phyloP scores from a whole-genome alignment of 1,139 yeast genomes.

The Meyerozyma carpophila region DNA sequence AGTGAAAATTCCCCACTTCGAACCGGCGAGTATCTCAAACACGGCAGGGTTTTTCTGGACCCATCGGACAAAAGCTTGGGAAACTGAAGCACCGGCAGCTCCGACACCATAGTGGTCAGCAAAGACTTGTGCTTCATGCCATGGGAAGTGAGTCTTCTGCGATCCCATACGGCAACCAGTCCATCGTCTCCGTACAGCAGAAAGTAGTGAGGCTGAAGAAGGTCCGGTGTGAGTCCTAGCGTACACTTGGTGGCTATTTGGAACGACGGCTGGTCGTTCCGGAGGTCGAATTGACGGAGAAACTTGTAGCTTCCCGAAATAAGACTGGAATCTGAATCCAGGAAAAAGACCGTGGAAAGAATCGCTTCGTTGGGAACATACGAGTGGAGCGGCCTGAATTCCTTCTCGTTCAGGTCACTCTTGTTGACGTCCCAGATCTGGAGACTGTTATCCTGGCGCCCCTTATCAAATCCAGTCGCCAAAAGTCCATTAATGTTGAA shows the following conservation, averaged over 20 bases:
- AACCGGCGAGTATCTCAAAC: slow-evolving; percentile 66
- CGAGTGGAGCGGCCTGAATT: slow-evolving; percentile 52
- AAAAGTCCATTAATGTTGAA: slow-evolving; percentile 61
- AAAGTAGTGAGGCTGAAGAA: slow-evolving; percentile 56
- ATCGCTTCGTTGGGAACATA: slow-evolving; percentile 74
- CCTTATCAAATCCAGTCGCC: slow-evolving; percentile 79
- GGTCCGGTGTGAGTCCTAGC: slow-evolving; percentile 64
- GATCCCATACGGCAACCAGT: slow-evolving; percentile 80
- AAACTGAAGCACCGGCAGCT: slow-evolving; percentile 62
- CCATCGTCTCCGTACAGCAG: slow-evolving; percentile 82
- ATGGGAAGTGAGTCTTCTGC: slow-evolving; percentile 50
- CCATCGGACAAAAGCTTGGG: slow-evolving; percentile 63
- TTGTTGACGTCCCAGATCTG: slow-evolving; percentile 72
- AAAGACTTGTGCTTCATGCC: slow-evolving; percentile 5
- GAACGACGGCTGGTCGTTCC: slow-evolving; percentile 63
- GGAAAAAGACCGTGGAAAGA: slow-evolving; percentile 61
- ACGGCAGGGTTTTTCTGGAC: slow-evolving; percentile 54
- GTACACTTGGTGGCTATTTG: slow-evolving; percentile 77
- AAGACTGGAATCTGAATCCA: slow-evolving; percentile 51
- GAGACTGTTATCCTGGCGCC: slow-evolving; percentile 71
- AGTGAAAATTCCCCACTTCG: slow-evolving; percentile 75
- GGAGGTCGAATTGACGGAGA: slow-evolving; percentile 70
- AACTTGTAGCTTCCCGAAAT: slow-evolving; percentile 76
- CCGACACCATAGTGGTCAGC: slow-evolving; percentile 25
- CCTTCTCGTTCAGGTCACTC: slow-evolving; percentile 33